Evolutionary conservation across 23 red algal species (phyloP), one percentile per base, ranked within the genome.

Genomic region (Gracilaria domingensis): DNA sequence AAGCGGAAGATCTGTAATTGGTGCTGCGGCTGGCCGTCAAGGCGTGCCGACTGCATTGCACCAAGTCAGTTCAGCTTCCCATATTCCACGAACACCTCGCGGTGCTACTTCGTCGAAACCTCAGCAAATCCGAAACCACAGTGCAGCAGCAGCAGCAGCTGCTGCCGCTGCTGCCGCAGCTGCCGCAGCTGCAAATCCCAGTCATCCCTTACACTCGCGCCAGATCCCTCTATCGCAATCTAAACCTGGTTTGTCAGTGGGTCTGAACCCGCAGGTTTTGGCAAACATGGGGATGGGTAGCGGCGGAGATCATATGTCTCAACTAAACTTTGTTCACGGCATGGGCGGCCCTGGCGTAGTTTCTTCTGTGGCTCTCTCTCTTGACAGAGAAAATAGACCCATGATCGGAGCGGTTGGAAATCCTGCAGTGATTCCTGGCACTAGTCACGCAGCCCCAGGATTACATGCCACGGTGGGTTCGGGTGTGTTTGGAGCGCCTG

Each of bases 81-180:
- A 55, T 58, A 21, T 36, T 35, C 76, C 76, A 12, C 2, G 42
- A 32, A 58, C 54, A 37, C 29, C 76, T 4, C 76, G 76, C 45
- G 54, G 54, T 48, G 45, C 39, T 3, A 76, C 23, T 62, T 12
- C 59, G 7, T 45, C 20, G 76, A 81, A 59, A 25, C 8, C 49
- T 4, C 75, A 79, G 25, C 76, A 32, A 4, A 30, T 62, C 3
- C 59, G 26, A 29, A 62, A 23, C 4, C 8, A 29, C 59, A 62
- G 26, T 62, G 85, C 85, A 18, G 85, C 49, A 8, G 85, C 85
- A 0, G 71, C 85, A 8, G 85, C 85, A 0, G 71, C 85, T 4
- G 85, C 85, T 39, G 85, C 69, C 29, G 85, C 85, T 35, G 85
- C 85, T 17, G 85, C 85, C 75, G 85, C 85, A 23, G 51, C 69